Evolutionary conservation across 2,329 filamentous ascomycete genomes (phyloP).

Genomic region (Aspergillus brunneoviolaceus): DNA sequence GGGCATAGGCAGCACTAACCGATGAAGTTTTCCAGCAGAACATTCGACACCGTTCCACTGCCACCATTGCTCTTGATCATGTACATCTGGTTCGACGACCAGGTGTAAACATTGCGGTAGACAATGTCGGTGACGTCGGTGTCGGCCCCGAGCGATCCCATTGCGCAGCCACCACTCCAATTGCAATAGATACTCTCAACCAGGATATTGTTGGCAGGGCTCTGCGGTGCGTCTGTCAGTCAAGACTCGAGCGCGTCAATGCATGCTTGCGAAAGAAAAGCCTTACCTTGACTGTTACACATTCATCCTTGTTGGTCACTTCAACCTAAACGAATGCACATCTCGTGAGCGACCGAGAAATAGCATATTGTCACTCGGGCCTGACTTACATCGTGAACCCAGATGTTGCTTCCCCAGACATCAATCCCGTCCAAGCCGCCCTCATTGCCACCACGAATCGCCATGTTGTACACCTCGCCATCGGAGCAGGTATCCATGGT

Average conservation of each 20-base stretch:
- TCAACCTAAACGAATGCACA: conserved; percentile 38
- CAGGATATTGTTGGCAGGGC: conserved; percentile 54
- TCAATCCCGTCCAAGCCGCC: conserved; percentile 59
- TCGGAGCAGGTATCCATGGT: conserved; percentile 51
- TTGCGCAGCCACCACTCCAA: conserved; percentile 59
- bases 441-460: conserved; percentile 52
- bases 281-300: conserved; percentile 55
- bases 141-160: conserved; percentile 55
- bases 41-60: conserved; percentile 52
- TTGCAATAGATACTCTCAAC: conserved; percentile 63
- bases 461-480: conserved; percentile 58
- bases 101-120: conserved; percentile 60
- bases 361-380: neutral
- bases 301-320: conserved; percentile 64
- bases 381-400: conserved; percentile 53
- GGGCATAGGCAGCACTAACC: conserved; percentile 17
- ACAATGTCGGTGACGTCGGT: conserved; percentile 53
- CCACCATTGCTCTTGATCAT: conserved; percentile 64
- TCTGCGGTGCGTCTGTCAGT: conserved; percentile 28
- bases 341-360: neutral
- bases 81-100: conserved; percentile 61
- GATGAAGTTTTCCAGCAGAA: conserved; percentile 57
- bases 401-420: conserved; percentile 56
- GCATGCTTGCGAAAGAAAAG: neutral
- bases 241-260: neutral